Conservation (phyloP, 2,329 filamentous ascomycete species). For the Alternaria sp. region DNA sequence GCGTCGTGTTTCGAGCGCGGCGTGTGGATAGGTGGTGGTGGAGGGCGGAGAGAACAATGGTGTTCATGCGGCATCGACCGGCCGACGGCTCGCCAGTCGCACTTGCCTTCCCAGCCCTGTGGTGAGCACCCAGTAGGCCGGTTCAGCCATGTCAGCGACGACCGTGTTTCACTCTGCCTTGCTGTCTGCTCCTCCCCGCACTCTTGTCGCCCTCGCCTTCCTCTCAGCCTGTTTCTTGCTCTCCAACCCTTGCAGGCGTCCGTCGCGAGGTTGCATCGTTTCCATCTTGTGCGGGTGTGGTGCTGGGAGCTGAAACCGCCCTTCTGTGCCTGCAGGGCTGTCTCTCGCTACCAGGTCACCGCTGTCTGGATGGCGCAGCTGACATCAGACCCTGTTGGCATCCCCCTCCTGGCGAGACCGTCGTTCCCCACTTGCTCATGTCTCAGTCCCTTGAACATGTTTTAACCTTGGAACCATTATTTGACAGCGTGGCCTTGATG, state of each 20-base stretch:
- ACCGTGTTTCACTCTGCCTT: slow-evolving; percentile 34
- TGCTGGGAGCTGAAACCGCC: slow-evolving; percentile 16
- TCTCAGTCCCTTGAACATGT: slow-evolving; percentile 5
- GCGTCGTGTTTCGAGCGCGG: slow-evolving; percentile 10
- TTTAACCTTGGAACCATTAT: not conserved
- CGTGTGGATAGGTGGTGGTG: not conserved
- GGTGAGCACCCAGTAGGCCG: slow-evolving; percentile 29
- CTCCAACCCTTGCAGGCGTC: slow-evolving; percentile 15
- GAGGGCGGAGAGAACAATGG: slow-evolving; percentile 10
- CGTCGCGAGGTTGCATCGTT: slow-evolving; percentile 23
- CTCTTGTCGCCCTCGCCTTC: slow-evolving; percentile 29
- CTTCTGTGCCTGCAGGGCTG: slow-evolving; percentile 8
- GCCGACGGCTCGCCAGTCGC: slow-evolving; percentile 17
- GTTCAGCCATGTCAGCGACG: slow-evolving; percentile 36
- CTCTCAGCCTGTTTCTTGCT: slow-evolving; percentile 20
- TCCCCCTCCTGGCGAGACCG: not conserved
- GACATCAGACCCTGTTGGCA: slow-evolving; percentile 1
- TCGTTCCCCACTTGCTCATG: not conserved
- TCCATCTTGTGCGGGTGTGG: slow-evolving; percentile 12
- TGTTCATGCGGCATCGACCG: slow-evolving; percentile 23
- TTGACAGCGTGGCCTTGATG: not conserved
- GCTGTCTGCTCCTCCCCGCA: slow-evolving; percentile 25
- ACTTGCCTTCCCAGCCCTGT: slow-evolving; percentile 26
- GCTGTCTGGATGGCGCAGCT: slow-evolving; percentile 5
- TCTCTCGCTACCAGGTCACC: slow-evolving; percentile 11